Base-by-base conservation (phyloP, 2,329 filamentous ascomycete genomes). In the Fusarium sterilihyphosum region DNA sequence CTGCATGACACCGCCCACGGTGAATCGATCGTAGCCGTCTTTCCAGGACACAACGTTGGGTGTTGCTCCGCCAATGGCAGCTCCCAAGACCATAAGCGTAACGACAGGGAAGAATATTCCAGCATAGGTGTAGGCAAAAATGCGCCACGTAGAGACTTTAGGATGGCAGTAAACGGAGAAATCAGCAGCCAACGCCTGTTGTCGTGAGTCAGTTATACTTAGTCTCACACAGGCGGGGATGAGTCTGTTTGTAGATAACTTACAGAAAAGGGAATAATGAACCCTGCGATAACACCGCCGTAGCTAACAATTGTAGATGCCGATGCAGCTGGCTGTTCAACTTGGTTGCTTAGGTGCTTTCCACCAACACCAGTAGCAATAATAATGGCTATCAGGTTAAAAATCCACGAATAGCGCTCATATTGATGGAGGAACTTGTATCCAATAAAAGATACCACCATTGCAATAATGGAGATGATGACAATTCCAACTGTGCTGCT, bases 331-430 rank as follows among this genome's bases (percentile, higher is more conserved):
- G 40, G 54, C n/a, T 58, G 54, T 33, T 44, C 54, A 8, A 11
- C 38, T 13, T 57, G 54, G n/a, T 58, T 58, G 54, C 54, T 35
- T 2, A 58, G 22, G 3, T 58, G 40, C 17, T 58, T 58, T 44
- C 54, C 54, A 16, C 54, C 38, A 5, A 58, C 54, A 17, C 40
- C 54, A 24, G 54, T 58, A 2, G 54, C 54, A 6, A 44, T 44
- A 8, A 58, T 12, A 12, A 58, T 44, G 6, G 54, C 54, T 24
- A 58, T 3, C 0, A 58, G 29, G 9, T 58, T 58, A 2, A 58
- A 58, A 3, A 58, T 58, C 54, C 54, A 58, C n/a, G 38, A 58
- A 5, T 58, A 58, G 12, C 54, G 54, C 22, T 58, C 54, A 26
- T 44, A 44, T 4, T 58, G 40, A 17, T 58, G 54, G 3, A 58